phyloP scores from a whole-genome alignment of 1,284 basidiomycete genomes.

The Cystobasidium sp. region DNA sequence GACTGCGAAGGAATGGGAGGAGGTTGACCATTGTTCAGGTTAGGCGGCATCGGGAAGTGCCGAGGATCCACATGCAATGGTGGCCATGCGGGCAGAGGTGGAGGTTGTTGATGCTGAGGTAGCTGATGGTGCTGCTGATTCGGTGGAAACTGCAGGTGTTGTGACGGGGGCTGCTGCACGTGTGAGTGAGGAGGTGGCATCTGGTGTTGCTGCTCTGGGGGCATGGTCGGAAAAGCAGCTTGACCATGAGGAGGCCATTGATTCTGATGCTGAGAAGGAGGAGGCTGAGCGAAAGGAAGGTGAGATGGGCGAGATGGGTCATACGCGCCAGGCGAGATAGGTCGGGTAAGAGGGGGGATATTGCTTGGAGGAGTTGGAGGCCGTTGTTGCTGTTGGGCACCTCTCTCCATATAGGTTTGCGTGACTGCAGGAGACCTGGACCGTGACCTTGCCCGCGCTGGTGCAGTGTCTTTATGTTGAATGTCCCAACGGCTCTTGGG shows the following conservation, averaged over 20 bases:
- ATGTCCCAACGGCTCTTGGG: neutral
- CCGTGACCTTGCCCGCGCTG: constrained; percentile 1
- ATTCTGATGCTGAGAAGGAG: neutral
- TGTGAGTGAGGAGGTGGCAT: neutral
- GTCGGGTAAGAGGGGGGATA: neutral
- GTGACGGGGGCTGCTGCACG: neutral
- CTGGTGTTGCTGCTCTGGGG: neutral
- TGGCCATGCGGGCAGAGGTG: constrained; percentile 23
- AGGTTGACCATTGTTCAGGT: neutral
- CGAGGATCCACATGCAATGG: constrained; percentile 1
- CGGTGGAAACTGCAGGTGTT: constrained; percentile 10
- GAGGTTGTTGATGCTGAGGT: constrained; percentile 15
- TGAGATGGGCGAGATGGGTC: constrained; percentile 1
- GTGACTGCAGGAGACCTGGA: constrained; percentile 10
- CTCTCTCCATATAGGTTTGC: neutral
- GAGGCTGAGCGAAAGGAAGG: neutral
- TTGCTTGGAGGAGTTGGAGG: neutral
- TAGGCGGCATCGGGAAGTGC: constrained; percentile 18
- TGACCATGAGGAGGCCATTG: constrained; percentile 7
- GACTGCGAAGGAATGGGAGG: constrained; percentile 4
- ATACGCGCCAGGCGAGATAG: constrained; percentile 8
- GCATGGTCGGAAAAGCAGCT: neutral
- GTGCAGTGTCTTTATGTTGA: neutral
- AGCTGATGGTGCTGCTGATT: neutral
- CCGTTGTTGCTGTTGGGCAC: neutral